These are phyloP conservation scores for Solanum aculeatissimum DNA, from an alignment of 305 asterid species.

Conservation along the genomic window DNA sequence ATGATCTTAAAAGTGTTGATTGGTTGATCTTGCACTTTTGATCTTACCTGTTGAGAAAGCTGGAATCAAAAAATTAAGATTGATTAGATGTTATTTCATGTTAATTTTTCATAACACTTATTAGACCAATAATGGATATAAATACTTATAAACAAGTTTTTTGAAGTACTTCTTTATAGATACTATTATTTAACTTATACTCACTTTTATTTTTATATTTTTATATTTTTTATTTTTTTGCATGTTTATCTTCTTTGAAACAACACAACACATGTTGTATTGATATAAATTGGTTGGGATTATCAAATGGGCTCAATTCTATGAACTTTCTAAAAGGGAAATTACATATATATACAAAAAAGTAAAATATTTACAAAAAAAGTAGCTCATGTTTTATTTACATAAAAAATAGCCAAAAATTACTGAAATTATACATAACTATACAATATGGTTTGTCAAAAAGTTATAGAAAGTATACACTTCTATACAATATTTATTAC, in stretches of 20 bases:
- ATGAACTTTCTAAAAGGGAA: background rate
- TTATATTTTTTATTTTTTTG: background rate
- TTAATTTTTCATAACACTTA: background rate
- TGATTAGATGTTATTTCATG: background rate
- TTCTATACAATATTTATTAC: too few relatives aligned
- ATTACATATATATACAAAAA: too few relatives aligned
- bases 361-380: too few relatives aligned
- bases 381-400: too few relatives aligned
- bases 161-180: background rate
- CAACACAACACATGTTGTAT: too few relatives aligned
- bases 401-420: too few relatives aligned
- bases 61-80: background rate
- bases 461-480: too few relatives aligned
- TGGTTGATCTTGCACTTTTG: background rate
- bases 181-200: background rate
- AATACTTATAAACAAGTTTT: background rate
- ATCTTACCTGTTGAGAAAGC: background rate
- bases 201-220: too few relatives aligned
- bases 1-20: background rate
- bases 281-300: background rate
- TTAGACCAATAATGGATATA: background rate
- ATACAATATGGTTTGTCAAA: too few relatives aligned
- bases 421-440: too few relatives aligned
- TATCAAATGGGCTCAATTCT: background rate
- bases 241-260: too few relatives aligned